Base-by-base conservation (phyloP, 805 yeast species). In the Pichia ethanolica region DNA sequence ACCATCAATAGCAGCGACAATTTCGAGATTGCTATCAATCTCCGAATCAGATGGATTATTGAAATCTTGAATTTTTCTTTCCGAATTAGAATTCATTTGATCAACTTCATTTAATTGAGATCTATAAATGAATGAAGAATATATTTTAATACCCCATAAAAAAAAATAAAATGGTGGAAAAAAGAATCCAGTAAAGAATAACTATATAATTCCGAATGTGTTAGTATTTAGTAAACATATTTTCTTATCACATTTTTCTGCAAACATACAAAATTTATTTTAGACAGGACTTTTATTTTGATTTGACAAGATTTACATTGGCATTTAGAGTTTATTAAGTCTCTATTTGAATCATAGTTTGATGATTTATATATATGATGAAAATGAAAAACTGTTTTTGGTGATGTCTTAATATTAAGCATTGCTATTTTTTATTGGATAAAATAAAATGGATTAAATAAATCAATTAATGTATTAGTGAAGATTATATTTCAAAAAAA, bases 111-210 rank as follows among this genome's bases (percentile, higher is more conserved):
- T 38, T 1, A 46, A 44, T 13, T 44, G 42, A 14, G 11, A 34
- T 7, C 13, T 33, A 27, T 50, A 46, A 27, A 27, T 43, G 20
- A 40, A 11, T 8, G 14, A 32, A 3, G 49, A 44, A 30, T 39
- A 39, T 7, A 52, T 2, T 35, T 46, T 42, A 27, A 34, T 13
- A 3, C 26, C 11, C 52, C 53, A 52, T 13, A 54, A 30, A 13
- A 44, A 42, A 5, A 52, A 20, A 43, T 44, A 49, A 1, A 41
- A 26, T 3, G 44, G 13, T 10, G 57, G 57, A 6, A 50, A 30
- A 11, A 52, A 7, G 2, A 46, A 5, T 3, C 55, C 57, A 35
- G 42, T 14, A 28, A 52, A 33, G 28, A 54, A 54, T 20, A 54
- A 11, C 57, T 54, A 9, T 30, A 5, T 14, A 30, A 30, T 30